Evolutionary conservation across 495 filamentous ascomycete species (phyloP), one percentile per base, ranked within the genome.

Genomic region (Chaetomium cochliodes): DNA sequence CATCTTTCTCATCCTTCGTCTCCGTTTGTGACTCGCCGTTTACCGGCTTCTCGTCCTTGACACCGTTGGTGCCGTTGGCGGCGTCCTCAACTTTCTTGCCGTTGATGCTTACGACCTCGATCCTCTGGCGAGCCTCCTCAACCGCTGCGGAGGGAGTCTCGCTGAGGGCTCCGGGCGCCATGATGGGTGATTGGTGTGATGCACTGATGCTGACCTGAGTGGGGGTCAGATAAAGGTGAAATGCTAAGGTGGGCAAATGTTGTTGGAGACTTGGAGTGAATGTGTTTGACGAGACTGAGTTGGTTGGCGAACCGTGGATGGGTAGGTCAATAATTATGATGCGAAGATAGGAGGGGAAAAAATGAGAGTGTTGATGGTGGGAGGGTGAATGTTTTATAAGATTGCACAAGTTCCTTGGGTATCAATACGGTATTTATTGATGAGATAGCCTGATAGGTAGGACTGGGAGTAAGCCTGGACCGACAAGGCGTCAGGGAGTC

Each of bases 131-230:
- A 23, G 50, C 23, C 28, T 41, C 50, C 47, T 30, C 37, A 11
- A 18, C 16, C 18, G 41, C 33, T 30, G 25, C 60, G 18, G 26
- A 13, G n/a, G 50, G n/a, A 22, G 16, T 9, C 16, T 62, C 60
- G 50, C 50, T n/a, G 23, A 62, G 50, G 20, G 54, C 26, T 15
- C 60, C 60, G 18, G 60, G 60, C 23, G 50, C 60, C 60, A 62
- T 62, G 60, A n/a, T 50, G 42, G 16, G 6, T 9, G 41, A 12
- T 56, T 33, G 28, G 44, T 0, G n/a, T 3, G 5, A n/a, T 26
- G 58, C 47, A 0, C 11, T 3, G 5, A n/a, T 26, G 58, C 47
- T 61, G 58, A 52, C 47, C 58, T 20, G 20, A 5, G 16, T 23
- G 3, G 9, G 30, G 53, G 53, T 33, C 51, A 33, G 26, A 12